Percentiles rank a stretch among this genome's conserved stretches.
Evolutionary conservation across 345 rosid species (phyloP).

Genomic region (Gynandropsis gynandra): DNA sequence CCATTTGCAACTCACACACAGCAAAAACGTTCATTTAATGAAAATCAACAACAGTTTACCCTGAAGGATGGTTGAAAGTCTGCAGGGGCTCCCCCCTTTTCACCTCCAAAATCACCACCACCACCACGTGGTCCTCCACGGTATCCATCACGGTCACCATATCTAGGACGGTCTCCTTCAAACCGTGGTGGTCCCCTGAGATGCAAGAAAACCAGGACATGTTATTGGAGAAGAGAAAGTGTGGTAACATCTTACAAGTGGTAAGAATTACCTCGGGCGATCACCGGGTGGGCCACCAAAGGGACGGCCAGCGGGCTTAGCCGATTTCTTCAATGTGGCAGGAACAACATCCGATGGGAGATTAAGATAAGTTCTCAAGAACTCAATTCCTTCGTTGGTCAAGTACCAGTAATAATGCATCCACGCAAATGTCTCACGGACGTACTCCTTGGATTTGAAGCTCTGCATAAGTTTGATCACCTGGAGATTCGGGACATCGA

Average conservation of each 20-base stretch:
- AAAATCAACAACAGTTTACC: conserved; percentile 43
- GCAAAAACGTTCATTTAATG: neutral
- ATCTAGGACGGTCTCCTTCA: conserved; percentile 78
- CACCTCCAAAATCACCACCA: conserved; percentile 75
- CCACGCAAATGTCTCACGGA: conserved; percentile 65
- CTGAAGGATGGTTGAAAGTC: conserved; percentile 86
- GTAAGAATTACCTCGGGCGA: conserved; percentile 47
- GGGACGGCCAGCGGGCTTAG: conserved; percentile 60
- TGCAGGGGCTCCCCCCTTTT: conserved; percentile 89
- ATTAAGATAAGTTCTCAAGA: conserved; percentile 57
- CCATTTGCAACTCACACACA: conserved; percentile 42
- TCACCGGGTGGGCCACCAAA: conserved; percentile 75
- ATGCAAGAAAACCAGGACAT: neutral
- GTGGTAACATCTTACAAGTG: too few relatives aligned
- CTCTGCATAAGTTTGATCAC: conserved; percentile 83
- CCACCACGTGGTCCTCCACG: conserved; percentile 89
- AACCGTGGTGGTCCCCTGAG: conserved; percentile 67
- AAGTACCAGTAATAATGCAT: conserved; percentile 72
- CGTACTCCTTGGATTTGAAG: conserved; percentile 69
- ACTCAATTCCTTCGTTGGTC: conserved; percentile 62
- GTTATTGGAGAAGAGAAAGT: conserved; percentile 1
- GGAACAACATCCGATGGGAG: conserved; percentile 77
- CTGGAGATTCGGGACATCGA: conserved; percentile 73
- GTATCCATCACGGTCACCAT: conserved; percentile 89
- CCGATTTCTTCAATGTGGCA: conserved; percentile 65